Evolutionary conservation across 176 grass and related monocot species (phyloP).

Genomic region (Musa itinerans): DNA sequence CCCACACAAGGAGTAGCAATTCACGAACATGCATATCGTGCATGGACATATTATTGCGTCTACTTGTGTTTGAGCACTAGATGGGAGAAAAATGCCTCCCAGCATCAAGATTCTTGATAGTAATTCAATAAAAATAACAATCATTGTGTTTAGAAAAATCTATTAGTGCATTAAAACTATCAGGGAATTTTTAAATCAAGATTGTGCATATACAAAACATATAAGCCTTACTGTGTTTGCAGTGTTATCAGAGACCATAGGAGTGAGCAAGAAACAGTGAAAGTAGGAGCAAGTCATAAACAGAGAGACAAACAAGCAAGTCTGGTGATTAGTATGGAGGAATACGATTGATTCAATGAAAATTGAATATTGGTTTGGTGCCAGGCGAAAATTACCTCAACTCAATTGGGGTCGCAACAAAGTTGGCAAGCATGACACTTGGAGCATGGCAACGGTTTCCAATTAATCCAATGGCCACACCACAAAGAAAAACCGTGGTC

Average conservation of each 20-base stretch:
- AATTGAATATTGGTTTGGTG: background rate
- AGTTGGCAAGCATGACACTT: constrained; percentile 72
- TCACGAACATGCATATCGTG: no score
- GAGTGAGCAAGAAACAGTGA: background rate
- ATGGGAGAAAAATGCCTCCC: no score
- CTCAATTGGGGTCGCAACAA: constrained; percentile 78
- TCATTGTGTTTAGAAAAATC: no score
- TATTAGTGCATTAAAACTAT: no score
- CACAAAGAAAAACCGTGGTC: constrained; percentile 82
- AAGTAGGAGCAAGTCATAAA: background rate
- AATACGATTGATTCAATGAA: background rate
- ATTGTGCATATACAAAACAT: background rate
- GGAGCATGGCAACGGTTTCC: constrained; percentile 64
- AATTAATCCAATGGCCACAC: constrained; percentile 56
- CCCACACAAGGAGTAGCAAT: no score
- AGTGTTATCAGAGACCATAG: background rate
- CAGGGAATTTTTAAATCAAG: background rate
- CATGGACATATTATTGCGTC: no score
- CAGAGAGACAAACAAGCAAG: background rate
- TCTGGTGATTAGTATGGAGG: no score
- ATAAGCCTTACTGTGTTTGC: background rate
- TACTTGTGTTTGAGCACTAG: no score
- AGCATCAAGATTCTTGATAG: no score
- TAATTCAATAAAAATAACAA: no score
- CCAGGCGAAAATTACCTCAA: constrained; percentile 43